These are phyloP conservation scores for Chytriomyces sp. DNA, from an alignment of 192 early-diverging fungal genomes.

Conservation along the genomic window DNA sequence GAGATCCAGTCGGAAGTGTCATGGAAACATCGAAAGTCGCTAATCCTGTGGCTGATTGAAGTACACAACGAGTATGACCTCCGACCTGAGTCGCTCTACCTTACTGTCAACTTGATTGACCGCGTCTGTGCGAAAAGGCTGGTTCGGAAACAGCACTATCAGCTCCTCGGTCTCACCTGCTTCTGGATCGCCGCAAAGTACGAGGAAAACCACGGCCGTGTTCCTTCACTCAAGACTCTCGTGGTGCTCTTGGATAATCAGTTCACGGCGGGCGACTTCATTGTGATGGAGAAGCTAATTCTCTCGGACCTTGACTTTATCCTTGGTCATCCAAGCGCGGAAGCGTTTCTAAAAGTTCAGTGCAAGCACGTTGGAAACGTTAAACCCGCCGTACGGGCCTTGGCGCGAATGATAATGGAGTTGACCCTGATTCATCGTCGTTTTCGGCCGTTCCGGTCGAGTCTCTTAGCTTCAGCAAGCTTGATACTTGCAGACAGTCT, in stretches of 20 bases:
- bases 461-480: conserved; percentile 43
- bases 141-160: conserved; percentile 44
- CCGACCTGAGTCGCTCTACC: conserved; percentile 58
- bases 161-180: conserved; percentile 58
- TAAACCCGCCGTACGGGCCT: conserved; percentile 33
- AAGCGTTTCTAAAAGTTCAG: conserved; percentile 49
- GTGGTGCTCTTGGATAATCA: conserved; percentile 34
- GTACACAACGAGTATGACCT: conserved; percentile 57
- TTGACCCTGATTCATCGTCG: conserved; percentile 44
- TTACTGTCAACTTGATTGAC: conserved; percentile 59
- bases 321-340: conserved; percentile 48
- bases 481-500: conserved; percentile 30
- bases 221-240: conserved; percentile 53
- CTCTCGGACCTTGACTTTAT: conserved; percentile 50
- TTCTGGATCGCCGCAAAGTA: conserved; percentile 63
- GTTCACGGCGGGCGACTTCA: conserved; percentile 45
- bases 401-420: conserved; percentile 59
- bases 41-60: conserved; percentile 59
- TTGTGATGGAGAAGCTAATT: conserved; percentile 52
- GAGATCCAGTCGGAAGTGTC: conserved; percentile 51
- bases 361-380: conserved; percentile 12
- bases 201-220: conserved; percentile 65
- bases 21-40: conserved; percentile 51
- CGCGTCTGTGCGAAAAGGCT: conserved; percentile 43
- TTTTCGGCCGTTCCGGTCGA: conserved; percentile 46